Conservation (phyloP, 768 basidiomycete species). For the Scleroderma bovista region DNA sequence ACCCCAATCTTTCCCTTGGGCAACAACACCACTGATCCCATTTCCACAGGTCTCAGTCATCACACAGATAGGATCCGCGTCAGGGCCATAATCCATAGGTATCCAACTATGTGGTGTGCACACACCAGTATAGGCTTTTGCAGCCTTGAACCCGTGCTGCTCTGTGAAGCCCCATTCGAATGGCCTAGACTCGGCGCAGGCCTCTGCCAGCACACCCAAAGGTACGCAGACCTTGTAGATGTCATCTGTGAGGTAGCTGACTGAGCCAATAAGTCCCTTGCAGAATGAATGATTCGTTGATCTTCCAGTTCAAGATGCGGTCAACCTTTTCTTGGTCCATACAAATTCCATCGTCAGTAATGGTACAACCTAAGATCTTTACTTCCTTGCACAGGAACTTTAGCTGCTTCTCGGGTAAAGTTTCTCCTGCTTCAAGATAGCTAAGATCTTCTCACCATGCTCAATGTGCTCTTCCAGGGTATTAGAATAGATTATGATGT, state of each 20-base stretch:
- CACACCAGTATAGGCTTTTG: constrained; percentile 1
- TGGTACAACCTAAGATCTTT: constrained; percentile 31
- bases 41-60: constrained; percentile 29
- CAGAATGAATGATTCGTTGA: constrained; percentile 3
- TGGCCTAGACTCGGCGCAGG: constrained; percentile 1
- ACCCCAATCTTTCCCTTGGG: constrained; percentile 21
- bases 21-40: constrained; percentile 25
- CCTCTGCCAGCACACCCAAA: not conserved
- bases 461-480: constrained; percentile 23
- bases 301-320: constrained; percentile 16
- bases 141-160: constrained; percentile 14
- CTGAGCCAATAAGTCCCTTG: not conserved
- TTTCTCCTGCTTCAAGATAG: constrained; percentile 31
- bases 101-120: constrained; percentile 10
- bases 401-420: constrained; percentile 35
- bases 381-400: constrained; percentile 25
- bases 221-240: not conserved
- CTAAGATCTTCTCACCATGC: constrained; percentile 29
- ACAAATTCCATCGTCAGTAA: constrained; percentile 34
- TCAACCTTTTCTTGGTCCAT: constrained; percentile 22
- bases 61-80: constrained; percentile 20
- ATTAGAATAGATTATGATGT: constrained; percentile 7
- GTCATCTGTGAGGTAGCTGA: not conserved
- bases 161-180: constrained; percentile 13
- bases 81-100: constrained; percentile 13